Conservation (phyloP, 2,329 filamentous ascomycete genomes). For the Exutisphaerella laricina region DNA sequence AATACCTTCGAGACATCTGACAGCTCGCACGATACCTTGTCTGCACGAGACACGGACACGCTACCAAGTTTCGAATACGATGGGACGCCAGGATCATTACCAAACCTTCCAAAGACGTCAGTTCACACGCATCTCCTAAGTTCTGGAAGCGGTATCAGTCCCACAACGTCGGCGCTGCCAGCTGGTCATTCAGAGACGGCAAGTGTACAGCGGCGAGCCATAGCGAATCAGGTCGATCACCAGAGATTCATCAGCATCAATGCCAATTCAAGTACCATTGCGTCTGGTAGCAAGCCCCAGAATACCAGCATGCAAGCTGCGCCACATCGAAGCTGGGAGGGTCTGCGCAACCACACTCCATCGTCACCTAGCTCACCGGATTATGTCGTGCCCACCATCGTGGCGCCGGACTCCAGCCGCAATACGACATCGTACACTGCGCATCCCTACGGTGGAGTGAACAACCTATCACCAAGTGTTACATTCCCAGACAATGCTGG, state of each 20-base stretch:
- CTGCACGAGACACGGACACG: too few relatives aligned
- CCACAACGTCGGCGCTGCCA: background rate
- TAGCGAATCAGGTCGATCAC: background rate
- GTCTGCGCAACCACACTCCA: background rate
- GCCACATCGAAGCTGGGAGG: background rate
- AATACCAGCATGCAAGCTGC: background rate
- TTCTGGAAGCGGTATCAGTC: background rate
- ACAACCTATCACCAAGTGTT: too few relatives aligned
- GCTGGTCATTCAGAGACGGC: background rate
- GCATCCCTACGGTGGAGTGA: too few relatives aligned
- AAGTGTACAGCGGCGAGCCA: background rate
- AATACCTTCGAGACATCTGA: too few relatives aligned
- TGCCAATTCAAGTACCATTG: too few relatives aligned
- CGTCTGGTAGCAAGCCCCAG: background rate
- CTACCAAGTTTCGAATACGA: too few relatives aligned
- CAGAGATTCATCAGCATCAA: conserved; percentile 1
- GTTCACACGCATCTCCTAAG: too few relatives aligned
- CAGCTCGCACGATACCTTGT: too few relatives aligned
- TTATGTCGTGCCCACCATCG: conserved; percentile 1
- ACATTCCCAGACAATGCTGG: background rate
- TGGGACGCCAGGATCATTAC: background rate
- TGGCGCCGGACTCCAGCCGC: too few relatives aligned
- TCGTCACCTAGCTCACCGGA: background rate
- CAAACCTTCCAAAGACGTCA: background rate
- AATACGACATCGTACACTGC: background rate